Percentiles rank a stretch among this genome's conserved stretches.
These are phyloP conservation scores for Musa balbisiana DNA, from an alignment of 202 grass and related monocot genomes.

Conservation along the genomic window DNA sequence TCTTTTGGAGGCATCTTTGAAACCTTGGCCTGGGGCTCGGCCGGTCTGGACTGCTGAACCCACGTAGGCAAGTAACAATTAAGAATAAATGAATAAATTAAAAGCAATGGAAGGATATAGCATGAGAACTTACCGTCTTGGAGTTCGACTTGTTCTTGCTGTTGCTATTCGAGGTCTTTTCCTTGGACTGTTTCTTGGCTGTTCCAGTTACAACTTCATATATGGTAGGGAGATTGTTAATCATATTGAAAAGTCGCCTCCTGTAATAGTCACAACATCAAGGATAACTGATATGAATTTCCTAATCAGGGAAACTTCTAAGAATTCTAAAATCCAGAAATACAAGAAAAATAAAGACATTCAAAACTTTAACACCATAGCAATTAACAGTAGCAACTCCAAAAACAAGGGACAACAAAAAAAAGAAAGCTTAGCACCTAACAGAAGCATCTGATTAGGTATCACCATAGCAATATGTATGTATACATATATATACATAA, in stretches of 20 bases:
- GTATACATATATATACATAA: no score
- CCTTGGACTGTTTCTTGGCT: background rate
- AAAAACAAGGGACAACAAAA: background rate
- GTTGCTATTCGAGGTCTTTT: background rate
- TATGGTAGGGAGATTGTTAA: conserved; percentile 11
- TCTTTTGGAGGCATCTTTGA: background rate
- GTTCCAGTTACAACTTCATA: conserved; percentile 4
- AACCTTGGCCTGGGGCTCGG: background rate
- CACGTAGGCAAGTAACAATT: background rate
- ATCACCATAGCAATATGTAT: no score
- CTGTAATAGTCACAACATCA: background rate
- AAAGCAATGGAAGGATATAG: background rate
- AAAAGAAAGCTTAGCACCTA: background rate
- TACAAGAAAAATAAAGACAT: background rate
- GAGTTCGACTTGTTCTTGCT: background rate
- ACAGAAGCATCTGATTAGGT: no score
- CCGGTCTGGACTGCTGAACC: background rate
- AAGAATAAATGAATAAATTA: background rate
- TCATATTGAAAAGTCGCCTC: conserved; percentile 7
- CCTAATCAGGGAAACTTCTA: background rate
- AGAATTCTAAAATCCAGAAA: background rate
- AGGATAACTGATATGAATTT: background rate
- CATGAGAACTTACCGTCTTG: background rate
- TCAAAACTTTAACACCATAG: background rate
- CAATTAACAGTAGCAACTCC: background rate